A percentile compares a stretch with the other conserved stretches of the same genome.
phyloP scores from a whole-genome alignment of 2,329 filamentous ascomycete genomes.

The Xylaria sp. region DNA sequence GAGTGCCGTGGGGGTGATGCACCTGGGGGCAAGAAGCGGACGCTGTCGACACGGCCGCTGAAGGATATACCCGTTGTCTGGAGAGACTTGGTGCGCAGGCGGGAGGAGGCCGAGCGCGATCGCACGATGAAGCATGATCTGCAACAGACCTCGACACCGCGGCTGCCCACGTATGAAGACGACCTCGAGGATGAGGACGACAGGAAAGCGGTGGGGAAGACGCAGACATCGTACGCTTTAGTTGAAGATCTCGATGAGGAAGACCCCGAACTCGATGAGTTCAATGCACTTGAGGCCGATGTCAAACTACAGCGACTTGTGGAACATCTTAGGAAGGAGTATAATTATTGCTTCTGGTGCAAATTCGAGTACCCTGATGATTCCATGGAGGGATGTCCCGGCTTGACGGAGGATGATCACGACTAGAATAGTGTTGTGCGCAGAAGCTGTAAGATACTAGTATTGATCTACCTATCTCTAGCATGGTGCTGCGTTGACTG shows the following conservation, averaged over 20 bases:
- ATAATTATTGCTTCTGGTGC: conserved; percentile 96
- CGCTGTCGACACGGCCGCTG: conserved; percentile 63
- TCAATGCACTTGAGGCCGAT: conserved; percentile 73
- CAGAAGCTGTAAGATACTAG: neutral
- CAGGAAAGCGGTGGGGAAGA: conserved; percentile 72
- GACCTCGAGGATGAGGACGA: conserved; percentile 79
- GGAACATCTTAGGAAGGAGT: conserved; percentile 73
- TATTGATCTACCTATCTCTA: neutral
- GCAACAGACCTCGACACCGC: conserved; percentile 70
- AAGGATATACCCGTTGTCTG: conserved; percentile 81
- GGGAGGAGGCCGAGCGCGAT: conserved; percentile 77
- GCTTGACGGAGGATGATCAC: conserved; percentile 85
- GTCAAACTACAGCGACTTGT: conserved; percentile 77
- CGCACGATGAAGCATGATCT: conserved; percentile 72
- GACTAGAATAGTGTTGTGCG: conserved; percentile 54
- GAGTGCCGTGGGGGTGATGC: neutral
- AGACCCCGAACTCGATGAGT: conserved; percentile 82
- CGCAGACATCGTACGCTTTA: conserved; percentile 65
- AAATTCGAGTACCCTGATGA: conserved; percentile 82
- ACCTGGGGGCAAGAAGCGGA: conserved; percentile 48
- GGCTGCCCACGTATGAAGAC: conserved; percentile 74
- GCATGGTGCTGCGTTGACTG: neutral
- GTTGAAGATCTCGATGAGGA: conserved; percentile 80
- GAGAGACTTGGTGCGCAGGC: conserved; percentile 76
- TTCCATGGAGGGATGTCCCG: conserved; percentile 88